These are phyloP conservation scores for Scolecobasidium constrictum DNA, from an alignment of 2,329 filamentous ascomycete genomes.

Conservation along the genomic window DNA sequence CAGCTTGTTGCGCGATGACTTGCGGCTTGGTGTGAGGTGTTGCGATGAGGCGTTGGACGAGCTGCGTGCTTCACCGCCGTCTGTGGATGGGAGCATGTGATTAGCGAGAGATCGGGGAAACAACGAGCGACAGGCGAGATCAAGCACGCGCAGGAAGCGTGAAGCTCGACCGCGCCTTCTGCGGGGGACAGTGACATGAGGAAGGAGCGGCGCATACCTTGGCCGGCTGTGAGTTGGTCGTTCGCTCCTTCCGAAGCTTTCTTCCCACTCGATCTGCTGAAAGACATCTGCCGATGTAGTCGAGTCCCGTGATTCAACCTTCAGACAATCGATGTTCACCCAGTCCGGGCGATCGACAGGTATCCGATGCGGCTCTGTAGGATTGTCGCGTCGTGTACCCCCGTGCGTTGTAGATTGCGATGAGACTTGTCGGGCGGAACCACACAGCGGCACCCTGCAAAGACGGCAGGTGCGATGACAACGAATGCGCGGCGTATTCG, in stretches of 20 bases:
- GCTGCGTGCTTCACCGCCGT: constrained; percentile 4
- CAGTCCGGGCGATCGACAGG: too few relatives aligned
- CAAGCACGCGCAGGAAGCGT: too few relatives aligned
- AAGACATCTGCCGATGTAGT: neutral
- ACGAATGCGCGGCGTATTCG: too few relatives aligned
- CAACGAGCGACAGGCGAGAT: neutral
- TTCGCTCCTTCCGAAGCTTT: neutral
- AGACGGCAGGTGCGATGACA: too few relatives aligned
- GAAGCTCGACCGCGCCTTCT: neutral
- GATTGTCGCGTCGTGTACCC: neutral
- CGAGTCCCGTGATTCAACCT: too few relatives aligned
- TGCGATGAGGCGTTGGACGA: constrained; percentile 5
- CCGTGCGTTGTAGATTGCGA: neutral
- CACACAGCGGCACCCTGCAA: too few relatives aligned
- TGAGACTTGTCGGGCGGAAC: neutral
- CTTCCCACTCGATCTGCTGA: neutral
- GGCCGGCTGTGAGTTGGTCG: neutral
- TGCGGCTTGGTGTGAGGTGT: constrained; percentile 8
- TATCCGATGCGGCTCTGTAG: too few relatives aligned
- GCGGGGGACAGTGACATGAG: neutral
- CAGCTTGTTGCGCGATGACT: constrained; percentile 13
- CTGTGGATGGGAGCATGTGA: too few relatives aligned
- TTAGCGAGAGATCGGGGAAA: neutral
- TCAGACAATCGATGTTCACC: too few relatives aligned
- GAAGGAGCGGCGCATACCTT: neutral